Percentiles rank a stretch among this genome's conserved stretches.
Evolutionary conservation across 805 yeast species (phyloP).

Genomic region (Zygoascus ofunaensis): DNA sequence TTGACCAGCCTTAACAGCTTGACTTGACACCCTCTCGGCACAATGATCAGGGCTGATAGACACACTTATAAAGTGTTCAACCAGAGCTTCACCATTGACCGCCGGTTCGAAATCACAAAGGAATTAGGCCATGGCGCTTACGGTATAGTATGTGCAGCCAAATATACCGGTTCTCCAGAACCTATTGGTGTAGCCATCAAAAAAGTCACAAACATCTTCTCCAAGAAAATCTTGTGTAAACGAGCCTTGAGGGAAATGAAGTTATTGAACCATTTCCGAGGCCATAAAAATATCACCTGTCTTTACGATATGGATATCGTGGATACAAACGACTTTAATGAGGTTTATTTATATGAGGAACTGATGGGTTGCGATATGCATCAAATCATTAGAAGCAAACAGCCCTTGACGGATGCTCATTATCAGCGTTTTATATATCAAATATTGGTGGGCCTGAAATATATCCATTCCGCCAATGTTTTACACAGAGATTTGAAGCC

Average conservation of each 20-base stretch:
- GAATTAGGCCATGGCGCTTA: slow-evolving; percentile 98
- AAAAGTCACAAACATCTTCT: slow-evolving; percentile 89
- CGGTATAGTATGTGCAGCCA: slow-evolving; percentile 93
- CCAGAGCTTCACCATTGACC: slow-evolving; percentile 89
- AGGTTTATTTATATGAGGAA: slow-evolving; percentile 88
- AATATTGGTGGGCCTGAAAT: slow-evolving; percentile 80
- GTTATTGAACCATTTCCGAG: slow-evolving; percentile 82
- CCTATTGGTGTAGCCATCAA: slow-evolving; percentile 90
- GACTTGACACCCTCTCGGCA: too few species aligned
- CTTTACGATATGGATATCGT: slow-evolving; percentile 90
- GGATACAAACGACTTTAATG: slow-evolving; percentile 71
- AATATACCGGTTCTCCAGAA: slow-evolving; percentile 59
- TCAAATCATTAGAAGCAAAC: slow-evolving; percentile 90
- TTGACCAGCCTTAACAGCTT: too few species aligned
- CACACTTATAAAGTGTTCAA: slow-evolving; percentile 58
- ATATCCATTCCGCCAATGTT: slow-evolving; percentile 86
- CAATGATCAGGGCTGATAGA: slow-evolving; percentile 20
- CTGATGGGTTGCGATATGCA: slow-evolving; percentile 98
- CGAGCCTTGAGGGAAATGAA: slow-evolving; percentile 88
- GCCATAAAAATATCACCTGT: slow-evolving; percentile 94
- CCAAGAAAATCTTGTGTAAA: slow-evolving; percentile 83
- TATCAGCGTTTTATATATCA: slow-evolving; percentile 91
- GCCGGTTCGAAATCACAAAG: slow-evolving; percentile 76
- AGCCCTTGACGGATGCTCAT: slow-evolving; percentile 88
- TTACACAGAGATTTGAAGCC: slow-evolving; percentile 92